Percentiles rank a stretch among this genome's conserved stretches.
phyloP scores from a whole-genome alignment of 2,329 filamentous ascomycete genomes.

The Aspergillus novoparasiticus region DNA sequence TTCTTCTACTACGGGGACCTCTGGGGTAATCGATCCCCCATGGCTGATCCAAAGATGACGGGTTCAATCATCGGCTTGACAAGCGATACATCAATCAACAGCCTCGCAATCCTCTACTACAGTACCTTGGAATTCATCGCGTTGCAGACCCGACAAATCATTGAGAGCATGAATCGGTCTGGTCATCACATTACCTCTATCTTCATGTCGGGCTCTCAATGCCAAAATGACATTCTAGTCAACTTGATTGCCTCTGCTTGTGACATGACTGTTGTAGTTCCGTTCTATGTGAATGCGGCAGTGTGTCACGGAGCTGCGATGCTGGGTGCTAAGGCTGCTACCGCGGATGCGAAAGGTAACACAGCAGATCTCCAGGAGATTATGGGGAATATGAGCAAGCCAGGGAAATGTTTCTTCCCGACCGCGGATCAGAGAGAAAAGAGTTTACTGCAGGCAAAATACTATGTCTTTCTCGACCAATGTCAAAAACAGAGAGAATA shows the following conservation, averaged over 20 bases:
- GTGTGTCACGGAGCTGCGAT: constrained; percentile 98
- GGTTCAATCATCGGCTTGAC: constrained; percentile 87
- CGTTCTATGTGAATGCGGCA: constrained; percentile 89
- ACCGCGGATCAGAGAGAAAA: constrained; percentile 72
- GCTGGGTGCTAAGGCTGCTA: constrained; percentile 94
- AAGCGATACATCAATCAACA: constrained; percentile 82
- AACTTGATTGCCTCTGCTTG: constrained; percentile 87
- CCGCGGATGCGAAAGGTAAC: constrained; percentile 72
- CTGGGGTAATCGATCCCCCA: constrained; percentile 92
- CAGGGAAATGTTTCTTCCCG: constrained; percentile 79
- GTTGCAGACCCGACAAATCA: constrained; percentile 92
- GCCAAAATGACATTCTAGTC: constrained; percentile 93
- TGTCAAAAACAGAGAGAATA: constrained; percentile 83
- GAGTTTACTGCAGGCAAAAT: constrained; percentile 82
- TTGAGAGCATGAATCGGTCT: constrained; percentile 87
- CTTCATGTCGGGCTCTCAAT: constrained; percentile 98
- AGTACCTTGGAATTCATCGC: constrained; percentile 98
- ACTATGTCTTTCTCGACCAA: constrained; percentile 93
- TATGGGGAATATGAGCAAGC: constrained; percentile 97
- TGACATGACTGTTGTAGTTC: constrained; percentile 89
- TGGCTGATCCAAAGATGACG: constrained; percentile 91
- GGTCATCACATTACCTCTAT: constrained; percentile 89
- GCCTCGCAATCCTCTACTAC: constrained; percentile 90
- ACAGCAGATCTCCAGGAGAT: constrained; percentile 92
- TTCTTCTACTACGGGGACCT: constrained; percentile 99